A percentile compares a stretch with the other conserved stretches of the same genome.
These are phyloP conservation scores for Acidomyces sp. DNA, from an alignment of 495 filamentous ascomycete species.

Conservation along the genomic window DNA sequence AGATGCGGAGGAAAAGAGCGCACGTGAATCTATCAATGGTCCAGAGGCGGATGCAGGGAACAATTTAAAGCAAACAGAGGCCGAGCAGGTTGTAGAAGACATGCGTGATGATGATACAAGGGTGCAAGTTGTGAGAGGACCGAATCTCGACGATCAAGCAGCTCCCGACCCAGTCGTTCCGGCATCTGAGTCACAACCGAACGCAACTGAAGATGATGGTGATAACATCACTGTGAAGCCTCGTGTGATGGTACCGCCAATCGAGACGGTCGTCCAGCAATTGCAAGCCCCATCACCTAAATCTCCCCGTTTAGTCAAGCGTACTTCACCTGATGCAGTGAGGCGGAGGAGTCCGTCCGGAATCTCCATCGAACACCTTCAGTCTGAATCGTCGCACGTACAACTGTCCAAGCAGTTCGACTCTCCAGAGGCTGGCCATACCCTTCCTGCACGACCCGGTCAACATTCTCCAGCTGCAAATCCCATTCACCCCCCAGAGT, in stretches of 20 bases:
- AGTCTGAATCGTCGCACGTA: no score
- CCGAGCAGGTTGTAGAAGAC: conserved; percentile 10
- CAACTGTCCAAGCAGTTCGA: no score
- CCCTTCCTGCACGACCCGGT: conserved; percentile 5
- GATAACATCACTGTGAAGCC: conserved; percentile 19
- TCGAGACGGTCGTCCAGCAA: conserved; percentile 1
- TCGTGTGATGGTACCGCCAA: conserved; percentile 2
- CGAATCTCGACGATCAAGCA: no score
- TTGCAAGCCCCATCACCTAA: not conserved
- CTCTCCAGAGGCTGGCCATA: not conserved
- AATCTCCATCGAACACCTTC: no score
- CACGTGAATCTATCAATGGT: conserved; percentile 19
- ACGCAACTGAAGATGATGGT: conserved; percentile 6
- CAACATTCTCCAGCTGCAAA: no score
- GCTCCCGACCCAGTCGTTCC: not conserved
- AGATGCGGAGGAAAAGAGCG: conserved; percentile 22
- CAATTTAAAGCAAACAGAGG: not conserved
- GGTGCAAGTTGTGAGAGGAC: conserved; percentile 1
- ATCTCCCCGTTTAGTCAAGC: no score
- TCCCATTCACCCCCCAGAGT: no score
- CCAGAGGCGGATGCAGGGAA: conserved; percentile 3
- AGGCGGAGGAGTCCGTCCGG: no score
- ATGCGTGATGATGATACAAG: conserved; percentile 1
- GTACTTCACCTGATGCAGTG: no score
- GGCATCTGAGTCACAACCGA: not conserved